Conservation (phyloP, 1,284 basidiomycete genomes). For the Dichomitus squalens region DNA sequence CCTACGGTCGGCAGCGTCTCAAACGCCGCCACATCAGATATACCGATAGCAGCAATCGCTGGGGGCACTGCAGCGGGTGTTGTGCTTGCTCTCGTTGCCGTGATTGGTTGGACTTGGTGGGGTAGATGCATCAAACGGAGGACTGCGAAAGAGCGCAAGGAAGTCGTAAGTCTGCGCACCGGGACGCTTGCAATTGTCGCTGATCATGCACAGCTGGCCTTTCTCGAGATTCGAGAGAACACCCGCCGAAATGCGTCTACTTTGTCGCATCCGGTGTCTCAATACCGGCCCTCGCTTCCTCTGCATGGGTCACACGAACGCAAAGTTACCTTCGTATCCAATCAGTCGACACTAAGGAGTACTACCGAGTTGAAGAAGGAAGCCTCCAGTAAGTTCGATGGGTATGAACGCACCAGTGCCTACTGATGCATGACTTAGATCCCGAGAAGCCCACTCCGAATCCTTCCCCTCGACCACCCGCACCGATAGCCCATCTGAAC, state of each 20-base stretch:
- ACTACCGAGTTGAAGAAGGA: not conserved
- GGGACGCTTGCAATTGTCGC: not conserved
- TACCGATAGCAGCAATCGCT: slow-evolving; percentile 54
- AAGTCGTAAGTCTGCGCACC: slow-evolving; percentile 38
- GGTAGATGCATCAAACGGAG: slow-evolving; percentile 44
- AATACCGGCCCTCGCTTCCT: slow-evolving; percentile 24
- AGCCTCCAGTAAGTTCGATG: slow-evolving; percentile 6
- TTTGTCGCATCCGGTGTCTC: slow-evolving; percentile 18
- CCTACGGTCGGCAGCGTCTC: slow-evolving; percentile 5
- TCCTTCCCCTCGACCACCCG: slow-evolving; percentile 3
- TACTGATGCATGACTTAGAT: slow-evolving; percentile 7
- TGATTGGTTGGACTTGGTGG: slow-evolving; percentile 54
- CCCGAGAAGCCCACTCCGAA: slow-evolving; percentile 9
- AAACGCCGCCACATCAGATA: not conserved
- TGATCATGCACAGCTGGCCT: slow-evolving; percentile 27
- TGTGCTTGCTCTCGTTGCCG: slow-evolving; percentile 45
- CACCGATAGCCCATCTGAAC: slow-evolving; percentile 4
- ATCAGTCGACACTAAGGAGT: slow-evolving; percentile 20
- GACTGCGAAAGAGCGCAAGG: slow-evolving; percentile 38
- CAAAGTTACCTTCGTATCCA: slow-evolving; percentile 32
- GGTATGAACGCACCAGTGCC: not conserved
- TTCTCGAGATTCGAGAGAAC: slow-evolving; percentile 39
- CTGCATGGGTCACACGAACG: slow-evolving; percentile 20
- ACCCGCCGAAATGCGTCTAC: slow-evolving; percentile 42
- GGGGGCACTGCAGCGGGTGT: slow-evolving; percentile 53